These are phyloP conservation scores for Coniochaeta hoffmannii DNA, from an alignment of 2,329 filamentous ascomycete species.

Conservation along the genomic window DNA sequence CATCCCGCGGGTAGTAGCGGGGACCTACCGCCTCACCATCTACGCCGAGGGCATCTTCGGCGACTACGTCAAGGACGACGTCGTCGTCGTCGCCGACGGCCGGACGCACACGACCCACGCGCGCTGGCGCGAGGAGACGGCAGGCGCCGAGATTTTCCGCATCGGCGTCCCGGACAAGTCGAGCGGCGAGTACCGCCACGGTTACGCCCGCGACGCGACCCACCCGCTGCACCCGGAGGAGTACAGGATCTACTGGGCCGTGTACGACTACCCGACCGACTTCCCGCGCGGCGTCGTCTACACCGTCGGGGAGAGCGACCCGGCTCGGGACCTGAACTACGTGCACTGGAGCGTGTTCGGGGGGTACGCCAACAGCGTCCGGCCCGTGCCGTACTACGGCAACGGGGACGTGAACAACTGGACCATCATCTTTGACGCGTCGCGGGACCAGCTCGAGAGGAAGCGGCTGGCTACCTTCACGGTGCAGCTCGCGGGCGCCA, in stretches of 20 bases:
- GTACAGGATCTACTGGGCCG: conserved; percentile 54
- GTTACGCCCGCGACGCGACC: conserved; percentile 37
- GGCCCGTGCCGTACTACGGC: conserved; percentile 33
- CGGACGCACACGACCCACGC: conserved; percentile 29
- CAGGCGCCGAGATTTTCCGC: conserved; percentile 53
- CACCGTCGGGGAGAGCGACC: conserved; percentile 44
- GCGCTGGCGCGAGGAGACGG: conserved; percentile 45
- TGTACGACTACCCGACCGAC: conserved; percentile 51
- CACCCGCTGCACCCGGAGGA: conserved; percentile 46
- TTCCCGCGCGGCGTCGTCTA: conserved; percentile 53
- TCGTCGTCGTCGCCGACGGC: conserved; percentile 32
- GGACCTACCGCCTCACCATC: conserved; percentile 54
- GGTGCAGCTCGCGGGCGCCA: conserved; percentile 55
- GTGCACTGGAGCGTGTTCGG: conserved; percentile 61
- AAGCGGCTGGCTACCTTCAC: conserved; percentile 48
- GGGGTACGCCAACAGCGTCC: conserved; percentile 39
- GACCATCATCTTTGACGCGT: conserved; percentile 47
- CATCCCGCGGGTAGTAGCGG: conserved; percentile 47
- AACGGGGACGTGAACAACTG: conserved; percentile 48
- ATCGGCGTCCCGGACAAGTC: conserved; percentile 56
- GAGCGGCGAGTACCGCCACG: conserved; percentile 53
- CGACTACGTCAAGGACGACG: conserved; percentile 45
- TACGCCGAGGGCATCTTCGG: conserved; percentile 58
- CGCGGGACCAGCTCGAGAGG: conserved; percentile 29
- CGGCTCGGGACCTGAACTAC: conserved; percentile 48